Evolutionary conservation across 108 stramenopile genomes (phyloP).

Genomic region (Nannochloropsis salina): DNA sequence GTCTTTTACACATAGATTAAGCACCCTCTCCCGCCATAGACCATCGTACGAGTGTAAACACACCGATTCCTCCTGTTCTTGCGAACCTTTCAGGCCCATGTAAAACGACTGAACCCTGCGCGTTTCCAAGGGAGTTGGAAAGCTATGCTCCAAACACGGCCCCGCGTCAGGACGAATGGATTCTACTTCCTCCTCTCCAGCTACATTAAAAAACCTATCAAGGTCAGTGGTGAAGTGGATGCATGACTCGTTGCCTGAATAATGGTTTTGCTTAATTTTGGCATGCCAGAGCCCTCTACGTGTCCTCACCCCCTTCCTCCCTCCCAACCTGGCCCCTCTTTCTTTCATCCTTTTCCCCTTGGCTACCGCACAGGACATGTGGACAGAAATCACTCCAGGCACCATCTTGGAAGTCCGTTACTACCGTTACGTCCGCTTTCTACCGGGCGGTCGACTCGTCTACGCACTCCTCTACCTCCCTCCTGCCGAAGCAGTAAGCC

Average conservation of each 20-base stretch:
- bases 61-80: neutral
- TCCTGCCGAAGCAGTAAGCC: neutral
- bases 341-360: neutral
- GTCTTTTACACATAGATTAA: no score
- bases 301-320: no score
- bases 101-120: neutral
- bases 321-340: neutral
- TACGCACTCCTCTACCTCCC: neutral
- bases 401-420: neutral
- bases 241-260: no score
- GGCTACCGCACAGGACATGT: neutral
- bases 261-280: no score
- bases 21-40: no score
- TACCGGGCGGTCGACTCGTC: neutral
- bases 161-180: neutral
- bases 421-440: neutral
- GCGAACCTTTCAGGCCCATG: neutral
- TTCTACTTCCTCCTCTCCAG: neutral
- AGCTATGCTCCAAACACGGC: neutral
- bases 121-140: neutral
- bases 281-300: no score
- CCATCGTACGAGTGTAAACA: neutral
- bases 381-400: constrained; percentile 8
- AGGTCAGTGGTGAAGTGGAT: neutral
- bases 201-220: constrained; percentile 4